phyloP scores from a whole-genome alignment of 140 eudicot species.

The Erigeron philadelphicus region DNA sequence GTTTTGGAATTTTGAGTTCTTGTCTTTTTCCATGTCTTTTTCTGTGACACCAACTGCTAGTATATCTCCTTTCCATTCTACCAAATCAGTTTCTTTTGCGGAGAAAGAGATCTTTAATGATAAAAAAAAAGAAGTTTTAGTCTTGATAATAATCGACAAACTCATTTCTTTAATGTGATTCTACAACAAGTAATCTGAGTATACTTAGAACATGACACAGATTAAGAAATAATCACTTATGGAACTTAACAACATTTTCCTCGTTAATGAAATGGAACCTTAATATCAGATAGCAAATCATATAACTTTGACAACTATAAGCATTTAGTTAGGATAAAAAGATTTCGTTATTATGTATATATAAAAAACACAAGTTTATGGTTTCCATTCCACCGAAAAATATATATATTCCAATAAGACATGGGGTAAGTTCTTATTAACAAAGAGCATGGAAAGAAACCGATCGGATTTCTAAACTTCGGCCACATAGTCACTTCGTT shows the following conservation, averaged over 20 bases:
- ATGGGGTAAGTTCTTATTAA: background rate
- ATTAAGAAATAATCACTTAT: no score
- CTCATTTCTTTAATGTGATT: background rate
- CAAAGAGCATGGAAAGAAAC: background rate
- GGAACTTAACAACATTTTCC: no score
- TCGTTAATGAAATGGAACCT: no score
- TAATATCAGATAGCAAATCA: background rate
- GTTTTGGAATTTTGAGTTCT: conserved; percentile 60
- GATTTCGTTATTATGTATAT: background rate
- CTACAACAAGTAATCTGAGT: background rate
- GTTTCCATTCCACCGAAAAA: background rate
- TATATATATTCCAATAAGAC: background rate
- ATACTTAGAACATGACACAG: no score
- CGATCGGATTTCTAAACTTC: background rate
- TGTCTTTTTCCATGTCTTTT: conserved; percentile 63
- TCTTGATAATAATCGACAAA: background rate
- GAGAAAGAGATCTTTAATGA: conserved; percentile 59
- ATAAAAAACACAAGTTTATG: background rate
- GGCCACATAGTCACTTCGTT: background rate
- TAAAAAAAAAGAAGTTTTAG: conserved; percentile 25
- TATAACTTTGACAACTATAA: background rate
- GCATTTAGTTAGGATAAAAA: background rate
- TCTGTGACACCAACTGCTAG: conserved; percentile 90
- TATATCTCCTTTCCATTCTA: conserved; percentile 93
- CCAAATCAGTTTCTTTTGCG: conserved; percentile 70